Evolutionary conservation across 805 yeast species (phyloP).

Genomic region (Pichia deserticola): DNA sequence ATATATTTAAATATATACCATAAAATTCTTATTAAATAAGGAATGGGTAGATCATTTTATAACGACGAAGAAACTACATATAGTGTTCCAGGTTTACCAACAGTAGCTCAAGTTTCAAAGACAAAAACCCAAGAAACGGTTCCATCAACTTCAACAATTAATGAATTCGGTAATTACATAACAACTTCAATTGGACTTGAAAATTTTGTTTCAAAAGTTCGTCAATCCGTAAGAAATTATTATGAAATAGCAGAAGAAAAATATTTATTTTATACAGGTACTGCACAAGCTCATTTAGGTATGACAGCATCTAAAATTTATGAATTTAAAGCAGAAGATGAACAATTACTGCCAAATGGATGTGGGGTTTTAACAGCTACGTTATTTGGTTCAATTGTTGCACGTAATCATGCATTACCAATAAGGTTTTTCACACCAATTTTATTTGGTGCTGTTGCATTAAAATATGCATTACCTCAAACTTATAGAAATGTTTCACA

Average conservation of each 20-base stretch:
- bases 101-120: constrained; percentile 10
- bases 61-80: constrained; percentile 42
- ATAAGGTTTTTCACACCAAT: constrained; percentile 46
- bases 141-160: constrained; percentile 26
- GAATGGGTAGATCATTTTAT: constrained; percentile 36
- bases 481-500: constrained; percentile 32
- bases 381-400: constrained; percentile 50
- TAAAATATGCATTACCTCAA: constrained; percentile 42
- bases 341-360: constrained; percentile 48
- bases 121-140: background rate
- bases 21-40: background rate
- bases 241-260: constrained; percentile 36
- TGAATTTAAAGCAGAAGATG: constrained; percentile 42
- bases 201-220: constrained; percentile 31
- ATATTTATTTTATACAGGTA: constrained; percentile 38
- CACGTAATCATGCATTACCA: constrained; percentile 39
- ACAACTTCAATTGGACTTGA: constrained; percentile 43
- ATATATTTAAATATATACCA: too few species aligned
- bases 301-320: constrained; percentile 27
- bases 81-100: constrained; percentile 43
- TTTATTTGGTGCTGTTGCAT: constrained; percentile 39
- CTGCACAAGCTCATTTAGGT: constrained; percentile 36
- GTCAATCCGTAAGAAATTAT: constrained; percentile 34
- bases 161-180: constrained; percentile 46
- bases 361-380: constrained; percentile 49